Evolutionary conservation across 2,329 filamentous ascomycete species (phyloP).

Genomic region (Aspergillus sclerotialis): DNA sequence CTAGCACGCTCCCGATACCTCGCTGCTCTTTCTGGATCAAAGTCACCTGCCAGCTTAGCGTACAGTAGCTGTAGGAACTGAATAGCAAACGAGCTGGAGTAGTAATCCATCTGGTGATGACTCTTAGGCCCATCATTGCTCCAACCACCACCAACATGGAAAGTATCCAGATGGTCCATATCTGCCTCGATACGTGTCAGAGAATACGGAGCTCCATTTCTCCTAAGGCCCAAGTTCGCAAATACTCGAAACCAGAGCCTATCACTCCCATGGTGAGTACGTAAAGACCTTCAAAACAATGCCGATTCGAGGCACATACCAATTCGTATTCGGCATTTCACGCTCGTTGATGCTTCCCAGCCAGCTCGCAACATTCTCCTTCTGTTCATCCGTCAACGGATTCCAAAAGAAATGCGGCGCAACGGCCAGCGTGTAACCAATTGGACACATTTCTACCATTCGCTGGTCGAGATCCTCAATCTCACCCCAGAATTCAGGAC

Average conservation of each 20-base stretch:
- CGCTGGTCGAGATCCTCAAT: constrained; percentile 71
- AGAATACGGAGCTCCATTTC: constrained; percentile 65
- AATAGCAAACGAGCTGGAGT: constrained; percentile 75
- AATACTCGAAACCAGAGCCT: constrained; percentile 81
- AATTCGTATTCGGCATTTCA: constrained; percentile 62
- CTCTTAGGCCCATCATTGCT: constrained; percentile 73
- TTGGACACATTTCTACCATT: constrained; percentile 79
- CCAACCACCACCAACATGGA: constrained; percentile 77
- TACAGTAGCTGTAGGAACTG: constrained; percentile 74
- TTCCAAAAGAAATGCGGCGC: constrained; percentile 60
- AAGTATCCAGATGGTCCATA: constrained; percentile 71
- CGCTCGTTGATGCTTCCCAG: constrained; percentile 73
- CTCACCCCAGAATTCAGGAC: constrained; percentile 68
- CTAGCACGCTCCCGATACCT: constrained; percentile 65
- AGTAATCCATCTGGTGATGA: constrained; percentile 81
- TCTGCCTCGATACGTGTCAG: constrained; percentile 64
- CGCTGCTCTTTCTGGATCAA: constrained; percentile 57
- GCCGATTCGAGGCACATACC: constrained; percentile 28
- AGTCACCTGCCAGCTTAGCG: constrained; percentile 60
- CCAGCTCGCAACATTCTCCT: constrained; percentile 62
- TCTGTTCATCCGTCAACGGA: constrained; percentile 55
- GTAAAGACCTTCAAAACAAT: background rate
- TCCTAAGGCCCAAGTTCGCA: constrained; percentile 69
- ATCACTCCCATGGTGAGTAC: too few species aligned
- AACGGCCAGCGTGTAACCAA: constrained; percentile 68